phyloP scores from a whole-genome alignment of 768 basidiomycete species.

The Mycena sanguinolenta region DNA sequence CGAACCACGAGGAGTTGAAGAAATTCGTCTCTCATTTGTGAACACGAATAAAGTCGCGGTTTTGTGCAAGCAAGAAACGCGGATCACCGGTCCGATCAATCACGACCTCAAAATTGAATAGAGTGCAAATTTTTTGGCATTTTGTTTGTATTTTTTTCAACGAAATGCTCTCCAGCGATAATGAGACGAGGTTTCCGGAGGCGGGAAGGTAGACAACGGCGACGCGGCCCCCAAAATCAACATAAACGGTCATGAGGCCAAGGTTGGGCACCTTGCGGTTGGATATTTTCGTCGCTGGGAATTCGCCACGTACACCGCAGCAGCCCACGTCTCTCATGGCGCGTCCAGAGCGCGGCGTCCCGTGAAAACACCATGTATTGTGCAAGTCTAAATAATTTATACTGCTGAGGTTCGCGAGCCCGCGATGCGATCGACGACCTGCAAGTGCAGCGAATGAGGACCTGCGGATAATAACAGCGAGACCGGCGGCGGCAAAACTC shows the following conservation, averaged over 20 bases:
- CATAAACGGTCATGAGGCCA: no score
- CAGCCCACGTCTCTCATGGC: constrained; percentile 15
- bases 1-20: constrained; percentile 34
- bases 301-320: constrained; percentile 22
- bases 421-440: constrained; percentile 85
- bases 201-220: no score
- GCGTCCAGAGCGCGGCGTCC: constrained; percentile 6
- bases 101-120: no score
- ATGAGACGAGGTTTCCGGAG: no score
- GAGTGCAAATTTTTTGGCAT: no score
- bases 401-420: constrained; percentile 85
- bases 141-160: no score
- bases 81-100: not conserved
- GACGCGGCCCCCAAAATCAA: no score
- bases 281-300: constrained; percentile 11
- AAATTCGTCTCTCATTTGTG: constrained; percentile 31
- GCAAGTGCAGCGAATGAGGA: constrained; percentile 11
- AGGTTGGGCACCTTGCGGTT: not conserved
- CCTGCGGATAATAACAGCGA: not conserved
- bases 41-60: not conserved
- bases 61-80: not conserved
- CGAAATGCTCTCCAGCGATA: no score
- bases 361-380: constrained; percentile 17
- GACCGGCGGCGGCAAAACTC: constrained; percentile 45
- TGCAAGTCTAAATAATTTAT: constrained; percentile 46